Evolutionary conservation across 2,329 filamentous ascomycete genomes (phyloP).

Genomic region (Coniella lustricola): DNA sequence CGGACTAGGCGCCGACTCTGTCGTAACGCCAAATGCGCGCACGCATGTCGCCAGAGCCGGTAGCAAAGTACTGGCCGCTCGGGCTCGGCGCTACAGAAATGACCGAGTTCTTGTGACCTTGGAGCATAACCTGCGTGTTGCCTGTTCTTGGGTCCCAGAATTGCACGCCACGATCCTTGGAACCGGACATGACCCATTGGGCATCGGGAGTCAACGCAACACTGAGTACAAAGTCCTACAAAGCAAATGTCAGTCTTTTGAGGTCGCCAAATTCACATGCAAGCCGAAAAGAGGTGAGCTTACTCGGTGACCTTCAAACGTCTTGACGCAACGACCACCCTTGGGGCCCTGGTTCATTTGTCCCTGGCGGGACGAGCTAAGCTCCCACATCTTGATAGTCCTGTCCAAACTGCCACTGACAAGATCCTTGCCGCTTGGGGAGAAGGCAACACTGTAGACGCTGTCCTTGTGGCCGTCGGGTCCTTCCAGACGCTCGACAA

Average conservation of each 20-base stretch:
- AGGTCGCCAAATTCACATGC: background rate
- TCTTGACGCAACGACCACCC: conserved; percentile 89
- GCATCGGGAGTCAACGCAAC: conserved; percentile 93
- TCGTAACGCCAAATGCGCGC: conserved; percentile 93
- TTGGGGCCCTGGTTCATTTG: conserved; percentile 59
- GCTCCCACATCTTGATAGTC: conserved; percentile 99
- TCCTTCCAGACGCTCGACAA: conserved; percentile 87
- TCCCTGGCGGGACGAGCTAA: conserved; percentile 59
- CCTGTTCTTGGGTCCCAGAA: conserved; percentile 97
- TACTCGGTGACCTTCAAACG: conserved; percentile 93
- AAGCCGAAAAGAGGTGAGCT: conserved; percentile 22
- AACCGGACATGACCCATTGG: conserved; percentile 93
- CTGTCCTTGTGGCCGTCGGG: conserved; percentile 94
- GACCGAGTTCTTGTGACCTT: conserved; percentile 97
- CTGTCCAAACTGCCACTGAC: conserved; percentile 94
- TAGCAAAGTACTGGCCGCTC: conserved; percentile 81
- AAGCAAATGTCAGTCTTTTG: conserved; percentile 24
- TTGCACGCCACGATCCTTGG: conserved; percentile 94
- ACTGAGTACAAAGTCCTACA: conserved; percentile 87
- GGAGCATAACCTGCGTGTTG: conserved; percentile 93
- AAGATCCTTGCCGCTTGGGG: conserved; percentile 84
- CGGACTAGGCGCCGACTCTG: conserved; percentile 28
- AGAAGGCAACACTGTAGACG: conserved; percentile 94
- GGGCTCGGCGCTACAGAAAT: conserved; percentile 96
- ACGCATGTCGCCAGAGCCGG: conserved; percentile 94